Conservation (phyloP, 257 asterid genomes). For the Fraxinus quadrangulata region DNA sequence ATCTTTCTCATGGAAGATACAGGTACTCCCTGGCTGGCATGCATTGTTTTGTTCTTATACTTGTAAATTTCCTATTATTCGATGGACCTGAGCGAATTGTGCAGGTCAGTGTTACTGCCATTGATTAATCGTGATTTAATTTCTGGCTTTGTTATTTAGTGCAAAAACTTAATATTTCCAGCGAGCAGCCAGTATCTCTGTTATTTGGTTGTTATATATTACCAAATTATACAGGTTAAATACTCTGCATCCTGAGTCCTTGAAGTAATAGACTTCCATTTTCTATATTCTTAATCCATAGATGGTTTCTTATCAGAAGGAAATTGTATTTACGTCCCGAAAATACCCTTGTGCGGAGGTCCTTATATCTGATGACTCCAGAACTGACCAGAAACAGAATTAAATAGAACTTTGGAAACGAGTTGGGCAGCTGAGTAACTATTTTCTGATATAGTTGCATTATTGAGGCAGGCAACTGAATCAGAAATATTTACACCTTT, state of each 20-base stretch:
- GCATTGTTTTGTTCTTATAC: background rate
- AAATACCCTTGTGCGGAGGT: background rate
- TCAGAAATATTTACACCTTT: background rate
- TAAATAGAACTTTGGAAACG: background rate
- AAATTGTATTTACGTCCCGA: background rate
- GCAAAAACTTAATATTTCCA: background rate
- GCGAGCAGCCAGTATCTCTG: background rate
- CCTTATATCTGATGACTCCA: conserved; percentile 5
- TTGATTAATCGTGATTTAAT: background rate
- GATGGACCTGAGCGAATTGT: background rate
- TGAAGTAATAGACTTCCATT: background rate
- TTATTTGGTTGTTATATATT: background rate
- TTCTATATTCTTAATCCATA: background rate
- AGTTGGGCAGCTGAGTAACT: background rate
- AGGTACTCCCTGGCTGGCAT: background rate
- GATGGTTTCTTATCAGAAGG: background rate
- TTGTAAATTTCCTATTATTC: background rate
- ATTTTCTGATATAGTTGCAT: background rate
- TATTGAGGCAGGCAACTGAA: background rate
- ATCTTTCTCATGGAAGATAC: background rate
- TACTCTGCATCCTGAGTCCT: background rate
- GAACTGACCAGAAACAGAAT: background rate
- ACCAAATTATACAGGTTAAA: background rate
- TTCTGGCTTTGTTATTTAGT: background rate
- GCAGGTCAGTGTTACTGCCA: background rate